These are phyloP conservation scores for Russula foetens DNA, from an alignment of 768 basidiomycete genomes.

Conservation along the genomic window DNA sequence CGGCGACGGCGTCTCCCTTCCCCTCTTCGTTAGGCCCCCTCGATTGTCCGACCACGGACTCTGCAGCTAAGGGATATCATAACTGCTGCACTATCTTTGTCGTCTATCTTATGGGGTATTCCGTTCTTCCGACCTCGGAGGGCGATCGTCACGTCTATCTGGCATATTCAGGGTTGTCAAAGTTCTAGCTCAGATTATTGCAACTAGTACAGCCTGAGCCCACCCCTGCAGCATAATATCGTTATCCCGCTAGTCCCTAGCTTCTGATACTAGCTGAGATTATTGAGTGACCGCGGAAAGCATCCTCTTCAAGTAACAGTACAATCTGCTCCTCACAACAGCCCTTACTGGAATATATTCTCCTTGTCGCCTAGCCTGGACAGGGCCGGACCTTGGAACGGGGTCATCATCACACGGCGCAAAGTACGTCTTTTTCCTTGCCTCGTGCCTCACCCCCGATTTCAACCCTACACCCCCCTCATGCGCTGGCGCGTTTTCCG, in stretches of 20 bases:
- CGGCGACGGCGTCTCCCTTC: not conserved
- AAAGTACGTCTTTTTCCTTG: not conserved
- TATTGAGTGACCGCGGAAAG: not conserved
- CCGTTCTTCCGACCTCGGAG: too few species aligned
- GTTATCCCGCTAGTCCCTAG: too few species aligned
- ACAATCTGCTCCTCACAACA: not conserved
- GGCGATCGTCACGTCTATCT: too few species aligned
- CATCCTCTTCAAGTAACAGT: not conserved
- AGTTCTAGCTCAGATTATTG: too few species aligned
- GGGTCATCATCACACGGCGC: not conserved
- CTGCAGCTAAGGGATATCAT: too few species aligned
- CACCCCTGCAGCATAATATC: too few species aligned
- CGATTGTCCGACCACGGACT: not conserved
- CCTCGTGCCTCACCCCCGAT: not conserved
- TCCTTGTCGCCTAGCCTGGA: not conserved
- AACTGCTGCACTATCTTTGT: too few species aligned
- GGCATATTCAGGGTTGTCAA: too few species aligned
- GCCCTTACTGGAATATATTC: not conserved
- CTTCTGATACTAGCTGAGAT: too few species aligned
- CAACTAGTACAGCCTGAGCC: too few species aligned
- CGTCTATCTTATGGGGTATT: too few species aligned
- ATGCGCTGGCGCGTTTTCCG: too few species aligned
- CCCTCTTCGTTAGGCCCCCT: not conserved
- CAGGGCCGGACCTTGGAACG: not conserved
- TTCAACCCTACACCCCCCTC: not conserved